Percentiles rank a stretch among this genome's conserved stretches.
Evolutionary conservation across 164 flowering plant genomes (phyloP).

Genomic region (Annona squamosa): DNA sequence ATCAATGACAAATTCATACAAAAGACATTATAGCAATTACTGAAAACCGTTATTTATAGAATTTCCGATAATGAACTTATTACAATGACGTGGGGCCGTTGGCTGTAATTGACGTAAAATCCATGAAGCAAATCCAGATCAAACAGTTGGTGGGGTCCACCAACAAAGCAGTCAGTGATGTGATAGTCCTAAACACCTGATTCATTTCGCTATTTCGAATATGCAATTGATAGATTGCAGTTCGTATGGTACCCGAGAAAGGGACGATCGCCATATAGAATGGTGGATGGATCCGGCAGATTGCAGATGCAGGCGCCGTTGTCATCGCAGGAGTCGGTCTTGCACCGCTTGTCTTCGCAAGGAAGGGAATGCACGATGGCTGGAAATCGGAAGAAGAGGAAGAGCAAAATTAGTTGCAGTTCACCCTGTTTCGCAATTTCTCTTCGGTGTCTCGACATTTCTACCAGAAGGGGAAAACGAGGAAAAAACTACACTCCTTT

Average conservation of each 20-base stretch:
- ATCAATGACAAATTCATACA: background rate
- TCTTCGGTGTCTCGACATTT: slow-evolving; percentile 11
- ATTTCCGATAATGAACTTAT: too few species aligned
- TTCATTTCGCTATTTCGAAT: too few species aligned
- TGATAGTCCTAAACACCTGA: too few species aligned
- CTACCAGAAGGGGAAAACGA: background rate
- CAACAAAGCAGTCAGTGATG: too few species aligned
- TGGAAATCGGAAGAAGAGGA: slow-evolving; percentile 13
- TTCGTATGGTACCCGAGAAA: slow-evolving; percentile 21
- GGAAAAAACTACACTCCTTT: background rate
- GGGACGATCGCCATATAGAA: slow-evolving; percentile 25
- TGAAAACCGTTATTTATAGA: too few species aligned
- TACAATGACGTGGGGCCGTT: too few species aligned
- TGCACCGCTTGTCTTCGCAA: slow-evolving; percentile 25
- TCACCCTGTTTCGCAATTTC: slow-evolving; percentile 1
- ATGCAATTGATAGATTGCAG: too few species aligned
- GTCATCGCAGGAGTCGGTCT: slow-evolving; percentile 19
- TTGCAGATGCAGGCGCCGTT: slow-evolving; percentile 28
- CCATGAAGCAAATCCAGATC: too few species aligned
- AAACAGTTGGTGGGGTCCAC: too few species aligned
- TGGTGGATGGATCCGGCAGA: slow-evolving; percentile 29
- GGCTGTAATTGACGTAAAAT: too few species aligned
- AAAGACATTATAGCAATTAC: background rate
- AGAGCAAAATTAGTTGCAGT: background rate
- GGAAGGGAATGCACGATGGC: slow-evolving; percentile 11